Percentiles rank a stretch among this genome's conserved stretches.
phyloP scores from a whole-genome alignment of 768 basidiomycete species.

The Porpolomopsis calyptriformis region DNA sequence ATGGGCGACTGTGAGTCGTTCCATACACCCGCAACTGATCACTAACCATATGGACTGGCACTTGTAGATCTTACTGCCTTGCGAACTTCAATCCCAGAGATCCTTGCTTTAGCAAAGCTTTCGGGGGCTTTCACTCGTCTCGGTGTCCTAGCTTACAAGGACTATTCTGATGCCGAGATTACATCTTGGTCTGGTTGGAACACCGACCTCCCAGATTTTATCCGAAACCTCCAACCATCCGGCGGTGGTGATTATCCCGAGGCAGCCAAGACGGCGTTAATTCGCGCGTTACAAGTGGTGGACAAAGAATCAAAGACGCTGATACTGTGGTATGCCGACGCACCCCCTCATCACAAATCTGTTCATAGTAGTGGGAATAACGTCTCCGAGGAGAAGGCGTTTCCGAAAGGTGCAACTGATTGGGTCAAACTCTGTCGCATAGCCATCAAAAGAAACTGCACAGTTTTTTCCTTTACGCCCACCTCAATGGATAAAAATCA shows the following conservation, averaged over 20 bases:
- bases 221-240: slow-evolving; percentile 7
- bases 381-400: slow-evolving; percentile 14
- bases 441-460: slow-evolving; percentile 14
- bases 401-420: slow-evolving; percentile 15
- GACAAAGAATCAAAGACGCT: slow-evolving; percentile 16
- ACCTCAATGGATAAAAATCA: slow-evolving; percentile 3
- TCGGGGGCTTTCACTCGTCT: slow-evolving; percentile 18
- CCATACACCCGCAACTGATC: neutral
- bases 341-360: slow-evolving; percentile 17
- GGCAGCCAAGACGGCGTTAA: slow-evolving; percentile 20
- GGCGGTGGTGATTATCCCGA: slow-evolving; percentile 21
- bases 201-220: slow-evolving; percentile 13
- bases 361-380: slow-evolving; percentile 12
- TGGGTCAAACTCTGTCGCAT: slow-evolving; percentile 19
- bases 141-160: slow-evolving; percentile 18
- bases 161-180: slow-evolving; percentile 16
- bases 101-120: slow-evolving; percentile 17
- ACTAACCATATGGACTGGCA: neutral
- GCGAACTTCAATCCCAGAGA: slow-evolving; percentile 16
- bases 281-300: slow-evolving; percentile 15
- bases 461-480: slow-evolving; percentile 16
- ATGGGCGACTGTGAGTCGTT: slow-evolving; percentile 17
- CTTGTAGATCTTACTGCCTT: slow-evolving; percentile 15
- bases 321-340: slow-evolving; percentile 21
- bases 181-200: slow-evolving; percentile 19